phyloP scores from a whole-genome alignment of 306 rosid genomes.

The Cucumis cinereus region DNA sequence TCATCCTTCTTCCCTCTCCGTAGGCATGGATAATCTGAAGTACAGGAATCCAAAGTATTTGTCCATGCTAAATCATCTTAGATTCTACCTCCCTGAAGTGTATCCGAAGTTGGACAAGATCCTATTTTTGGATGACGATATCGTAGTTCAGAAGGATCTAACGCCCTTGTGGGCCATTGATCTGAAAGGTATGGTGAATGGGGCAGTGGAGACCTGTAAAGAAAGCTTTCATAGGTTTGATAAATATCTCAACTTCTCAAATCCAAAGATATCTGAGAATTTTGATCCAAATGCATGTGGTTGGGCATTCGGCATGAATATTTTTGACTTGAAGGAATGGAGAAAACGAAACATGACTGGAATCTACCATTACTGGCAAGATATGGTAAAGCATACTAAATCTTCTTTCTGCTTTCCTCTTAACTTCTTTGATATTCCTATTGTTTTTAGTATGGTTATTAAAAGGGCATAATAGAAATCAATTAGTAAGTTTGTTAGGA shows the following conservation, averaged over 20 bases:
- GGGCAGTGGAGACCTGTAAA: constrained; percentile 98
- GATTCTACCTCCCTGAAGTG: constrained; percentile 93
- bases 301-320: constrained; percentile 97
- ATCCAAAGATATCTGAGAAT: constrained; percentile 66
- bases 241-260: constrained; percentile 88
- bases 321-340: constrained; percentile 95
- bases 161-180: constrained; percentile 81
- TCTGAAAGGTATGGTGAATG: constrained; percentile 86
- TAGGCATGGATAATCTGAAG: constrained; percentile 75
- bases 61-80: constrained; percentile 87
- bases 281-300: constrained; percentile 93
- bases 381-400: constrained; percentile 35
- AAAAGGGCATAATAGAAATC: too few relatives aligned
- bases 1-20: constrained; percentile 77
- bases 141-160: constrained; percentile 93
- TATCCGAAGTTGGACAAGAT: constrained; percentile 85
- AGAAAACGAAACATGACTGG: constrained; percentile 79
- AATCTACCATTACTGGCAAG: constrained; percentile 92
- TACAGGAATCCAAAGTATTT: constrained; percentile 91
- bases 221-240: constrained; percentile 98
- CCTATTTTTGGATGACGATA: constrained; percentile 89
- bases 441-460: too few relatives aligned
- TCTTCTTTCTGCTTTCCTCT: constrained; percentile 10
- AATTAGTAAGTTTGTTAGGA: too few relatives aligned
- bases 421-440: not conserved